phyloP scores from a whole-genome alignment of 176 grass and related monocot genomes.

The Oryza officinalis region DNA sequence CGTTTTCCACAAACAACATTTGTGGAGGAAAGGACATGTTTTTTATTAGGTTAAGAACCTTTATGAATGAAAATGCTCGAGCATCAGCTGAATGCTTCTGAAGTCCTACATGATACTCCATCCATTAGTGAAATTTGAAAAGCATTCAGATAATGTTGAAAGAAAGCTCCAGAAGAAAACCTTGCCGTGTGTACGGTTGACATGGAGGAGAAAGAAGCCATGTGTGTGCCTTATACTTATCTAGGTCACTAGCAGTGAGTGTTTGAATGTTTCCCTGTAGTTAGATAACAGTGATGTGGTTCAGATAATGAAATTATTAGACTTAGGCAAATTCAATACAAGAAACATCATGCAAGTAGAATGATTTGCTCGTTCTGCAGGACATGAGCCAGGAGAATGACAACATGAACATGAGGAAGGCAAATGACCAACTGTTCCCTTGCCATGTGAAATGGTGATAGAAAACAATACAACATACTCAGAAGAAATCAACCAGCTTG shows the following conservation, averaged over 20 bases:
- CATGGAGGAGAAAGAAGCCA: conserved; percentile 99
- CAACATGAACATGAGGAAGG: neutral
- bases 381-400: neutral
- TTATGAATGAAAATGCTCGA: conserved; percentile 91
- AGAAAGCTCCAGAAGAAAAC: conserved; percentile 40
- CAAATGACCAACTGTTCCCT: neutral
- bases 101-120: conserved; percentile 62
- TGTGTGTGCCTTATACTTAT: conserved; percentile 82
- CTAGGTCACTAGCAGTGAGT: conserved; percentile 68
- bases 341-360: neutral
- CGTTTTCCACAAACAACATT: conserved; percentile 94
- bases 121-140: conserved; percentile 35
- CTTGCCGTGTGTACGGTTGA: conserved; percentile 97
- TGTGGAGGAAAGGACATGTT: conserved; percentile 75
- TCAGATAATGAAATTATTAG: neutral
- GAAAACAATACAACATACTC: neutral
- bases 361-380: neutral
- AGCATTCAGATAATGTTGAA: neutral
- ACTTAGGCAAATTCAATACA: neutral
- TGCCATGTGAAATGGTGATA: neutral
- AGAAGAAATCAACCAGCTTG: neutral
- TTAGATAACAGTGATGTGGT: conserved; percentile 13
- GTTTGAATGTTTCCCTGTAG: conserved; percentile 87
- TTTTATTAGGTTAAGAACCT: conserved; percentile 80
- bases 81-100: conserved; percentile 97